Base-by-base conservation (phyloP, 2,329 filamentous ascomycete species). In the Tetracladium maxilliforme region DNA sequence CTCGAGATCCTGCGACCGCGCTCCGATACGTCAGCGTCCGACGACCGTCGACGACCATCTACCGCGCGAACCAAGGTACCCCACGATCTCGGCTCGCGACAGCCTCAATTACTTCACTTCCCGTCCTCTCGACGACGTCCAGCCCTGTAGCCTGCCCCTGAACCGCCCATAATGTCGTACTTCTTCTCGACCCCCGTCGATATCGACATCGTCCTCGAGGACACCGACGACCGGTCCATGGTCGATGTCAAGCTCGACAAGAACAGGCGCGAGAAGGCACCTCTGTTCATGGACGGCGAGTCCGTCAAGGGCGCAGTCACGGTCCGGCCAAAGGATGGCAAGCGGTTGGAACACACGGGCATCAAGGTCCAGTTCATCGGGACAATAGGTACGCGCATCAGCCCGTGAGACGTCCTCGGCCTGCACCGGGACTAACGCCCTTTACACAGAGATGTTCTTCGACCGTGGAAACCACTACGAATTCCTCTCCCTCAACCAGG, bases 321-420 rank as follows among this genome's bases (percentile, higher is more conserved):
- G 6, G 75, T 98, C 39, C 65, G 90, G 39, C 90, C 90, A 24
- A 98, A 98, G 56, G 90, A 98, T 64, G 90, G 90, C 47, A 95
- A 95, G 64, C 72, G 90, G 33, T 64, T 98, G 45, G 90, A 98
- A 55, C 90, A 98, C 54, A 95, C 86, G 8, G 90, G 90, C 41
- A 94, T 98, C 67, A 98, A 98, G 58, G 87, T 98, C 43, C 90
- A 98, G 51, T 98, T 98, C 60, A 94, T 98, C 43, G 90, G 90
- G 49, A 92, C 86, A 34, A 98, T 98, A 63, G 83, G 83, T 90
- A 59, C 34, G 56, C 49, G 18, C 18, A 8, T 11, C 8, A 19
- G 18, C 11, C 18, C 11, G 11, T 19, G 11, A 8, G 11, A 8
- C 18, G 18, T 9, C 18, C 18, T 35, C 10, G 33, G 20, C 27